Evolutionary conservation across 768 basidiomycete species (phyloP).

Genomic region (Lactifluus pinguis): DNA sequence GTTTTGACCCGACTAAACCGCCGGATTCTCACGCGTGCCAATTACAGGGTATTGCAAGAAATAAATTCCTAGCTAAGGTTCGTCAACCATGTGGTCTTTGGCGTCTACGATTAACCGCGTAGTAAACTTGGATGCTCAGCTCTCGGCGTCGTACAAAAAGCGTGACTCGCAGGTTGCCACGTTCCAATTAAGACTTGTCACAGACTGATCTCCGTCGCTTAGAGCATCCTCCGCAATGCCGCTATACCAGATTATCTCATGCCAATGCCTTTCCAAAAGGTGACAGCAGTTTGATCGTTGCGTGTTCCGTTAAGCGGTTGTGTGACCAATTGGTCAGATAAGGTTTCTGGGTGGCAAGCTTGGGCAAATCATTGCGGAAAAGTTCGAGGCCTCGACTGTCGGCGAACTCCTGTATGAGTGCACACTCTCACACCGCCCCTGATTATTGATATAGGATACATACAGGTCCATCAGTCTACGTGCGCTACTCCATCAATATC

Average conservation of each 20-base stretch:
- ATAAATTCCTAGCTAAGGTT: slow-evolving; percentile 94
- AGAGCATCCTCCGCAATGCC: slow-evolving; percentile 78
- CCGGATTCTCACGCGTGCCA: neutral
- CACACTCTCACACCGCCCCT: neutral
- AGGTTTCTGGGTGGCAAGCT: slow-evolving; percentile 93
- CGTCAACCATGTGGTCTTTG: neutral
- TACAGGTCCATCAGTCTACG: slow-evolving; percentile 52
- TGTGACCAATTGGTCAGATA: slow-evolving; percentile 44
- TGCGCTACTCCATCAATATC: slow-evolving; percentile 22
- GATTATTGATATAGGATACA: neutral
- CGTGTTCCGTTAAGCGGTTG: neutral
- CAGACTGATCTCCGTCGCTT: slow-evolving; percentile 1
- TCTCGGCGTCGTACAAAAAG: slow-evolving; percentile 88
- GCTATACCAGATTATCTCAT: slow-evolving; percentile 80
- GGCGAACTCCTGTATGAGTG: slow-evolving; percentile 75
- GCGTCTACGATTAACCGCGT: neutral
- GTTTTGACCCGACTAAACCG: neutral
- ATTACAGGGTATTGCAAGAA: slow-evolving; percentile 74
- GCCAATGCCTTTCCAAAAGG: slow-evolving; percentile 64
- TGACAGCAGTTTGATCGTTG: slow-evolving; percentile 9
- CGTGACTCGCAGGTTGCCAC: slow-evolving; percentile 66
- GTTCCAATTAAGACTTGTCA: neutral
- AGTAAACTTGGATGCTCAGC: slow-evolving; percentile 32
- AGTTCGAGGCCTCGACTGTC: slow-evolving; percentile 85
- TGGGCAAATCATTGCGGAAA: slow-evolving; percentile 75